A percentile compares a stretch with the other conserved stretches of the same genome.
These are phyloP conservation scores for Stemphylium beticola DNA, from an alignment of 2,329 filamentous ascomycete species.

Conservation along the genomic window DNA sequence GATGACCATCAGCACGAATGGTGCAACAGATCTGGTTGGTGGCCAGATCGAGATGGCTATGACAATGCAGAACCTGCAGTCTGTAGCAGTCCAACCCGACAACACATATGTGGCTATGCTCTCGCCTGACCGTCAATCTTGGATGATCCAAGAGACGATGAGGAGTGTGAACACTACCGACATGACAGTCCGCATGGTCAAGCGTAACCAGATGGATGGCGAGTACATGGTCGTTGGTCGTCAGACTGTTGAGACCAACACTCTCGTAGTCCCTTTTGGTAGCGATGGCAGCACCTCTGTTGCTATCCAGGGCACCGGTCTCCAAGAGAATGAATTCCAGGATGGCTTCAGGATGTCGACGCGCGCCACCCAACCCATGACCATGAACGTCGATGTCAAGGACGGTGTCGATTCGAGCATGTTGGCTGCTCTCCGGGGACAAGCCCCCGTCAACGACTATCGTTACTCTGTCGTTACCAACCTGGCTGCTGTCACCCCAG, in stretches of 20 bases:
- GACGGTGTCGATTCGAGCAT: conserved; percentile 43
- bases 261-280: conserved; percentile 42
- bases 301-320: conserved; percentile 42
- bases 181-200: conserved; percentile 47
- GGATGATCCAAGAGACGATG: conserved; percentile 48
- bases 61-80: conserved; percentile 36
- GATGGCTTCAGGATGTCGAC: conserved; percentile 49
- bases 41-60: conserved; percentile 47
- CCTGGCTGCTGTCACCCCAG: conserved; percentile 41
- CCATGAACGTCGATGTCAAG: conserved; percentile 46
- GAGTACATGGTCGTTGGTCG: conserved; percentile 49
- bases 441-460: conserved; percentile 43
- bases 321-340: conserved; percentile 49
- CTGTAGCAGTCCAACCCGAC: conserved; percentile 39
- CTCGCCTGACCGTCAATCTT: conserved; percentile 46
- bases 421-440: conserved; percentile 42
- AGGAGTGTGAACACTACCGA: conserved; percentile 47
- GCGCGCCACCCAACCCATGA: conserved; percentile 44
- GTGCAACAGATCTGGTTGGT: conserved; percentile 45
- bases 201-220: conserved; percentile 44
- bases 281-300: conserved; percentile 33
- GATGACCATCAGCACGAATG: conserved; percentile 46
- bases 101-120: conserved; percentile 48
- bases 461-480: conserved; percentile 45
- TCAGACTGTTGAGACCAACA: conserved; percentile 45